A percentile compares a stretch with the other conserved stretches of the same genome.
Evolutionary conservation across 352 stramenopile species (phyloP).

Genomic region (Globisporangium nagaii): DNA sequence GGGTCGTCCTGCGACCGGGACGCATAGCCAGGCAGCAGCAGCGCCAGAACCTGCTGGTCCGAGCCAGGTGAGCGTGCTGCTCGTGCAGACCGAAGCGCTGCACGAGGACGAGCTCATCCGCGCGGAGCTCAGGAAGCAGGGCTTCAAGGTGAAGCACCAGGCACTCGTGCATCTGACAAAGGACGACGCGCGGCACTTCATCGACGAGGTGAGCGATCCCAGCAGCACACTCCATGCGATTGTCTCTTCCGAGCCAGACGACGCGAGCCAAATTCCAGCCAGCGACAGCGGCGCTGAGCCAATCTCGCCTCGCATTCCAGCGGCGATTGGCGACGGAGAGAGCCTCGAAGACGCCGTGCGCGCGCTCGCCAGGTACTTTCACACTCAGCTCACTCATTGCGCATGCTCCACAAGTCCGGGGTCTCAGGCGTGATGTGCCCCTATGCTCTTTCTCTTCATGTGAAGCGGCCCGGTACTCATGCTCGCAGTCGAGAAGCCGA

Average conservation of each 20-base stretch:
- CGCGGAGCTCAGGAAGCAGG: conserved; percentile 32
- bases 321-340: conserved; percentile 8
- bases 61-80: conserved; percentile 29
- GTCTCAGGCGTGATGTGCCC: too few species aligned
- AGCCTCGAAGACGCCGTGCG: background rate
- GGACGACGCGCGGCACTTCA: conserved; percentile 34
- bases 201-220: too few species aligned
- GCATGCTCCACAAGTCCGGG: too few species aligned
- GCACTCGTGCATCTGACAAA: conserved; percentile 33
- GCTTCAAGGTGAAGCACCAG: conserved; percentile 43
- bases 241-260: background rate
- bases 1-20: too few species aligned
- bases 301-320: too few species aligned
- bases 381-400: background rate
- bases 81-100: conserved; percentile 51
- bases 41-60: background rate
- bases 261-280: background rate
- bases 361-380: conserved; percentile 8
- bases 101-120: conserved; percentile 49
- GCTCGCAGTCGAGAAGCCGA: conserved; percentile 35
- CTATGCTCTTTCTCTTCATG: background rate
- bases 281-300: background rate
- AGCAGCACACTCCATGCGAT: conserved; percentile 17
- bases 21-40: too few species aligned
- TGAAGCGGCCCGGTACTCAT: conserved; percentile 35